Evolutionary conservation across 2,329 filamentous ascomycete species (phyloP).

Genomic region (Pyricularia pennisetigena): DNA sequence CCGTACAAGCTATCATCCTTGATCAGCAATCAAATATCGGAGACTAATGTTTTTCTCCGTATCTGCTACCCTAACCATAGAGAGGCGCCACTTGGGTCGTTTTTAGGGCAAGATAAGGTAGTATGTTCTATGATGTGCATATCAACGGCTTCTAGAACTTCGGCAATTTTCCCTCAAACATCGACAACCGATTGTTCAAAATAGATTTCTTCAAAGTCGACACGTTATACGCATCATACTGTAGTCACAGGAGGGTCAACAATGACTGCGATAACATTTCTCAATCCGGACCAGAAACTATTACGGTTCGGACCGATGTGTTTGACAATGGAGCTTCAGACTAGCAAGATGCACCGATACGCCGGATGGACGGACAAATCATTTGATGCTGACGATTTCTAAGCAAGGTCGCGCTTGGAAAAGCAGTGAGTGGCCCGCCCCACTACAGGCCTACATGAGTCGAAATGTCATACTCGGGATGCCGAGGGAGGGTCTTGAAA

Average conservation of each 20-base stretch:
- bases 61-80: too few species aligned
- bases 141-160: too few species aligned
- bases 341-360: not conserved
- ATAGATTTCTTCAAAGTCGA: not conserved
- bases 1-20: too few species aligned
- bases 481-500: not conserved
- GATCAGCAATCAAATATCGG: too few species aligned
- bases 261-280: not conserved
- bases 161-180: too few species aligned
- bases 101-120: too few species aligned
- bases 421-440: not conserved
- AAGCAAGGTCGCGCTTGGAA: conserved; percentile 5
- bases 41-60: too few species aligned
- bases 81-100: too few species aligned
- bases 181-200: too few species aligned
- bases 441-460: not conserved
- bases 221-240: not conserved
- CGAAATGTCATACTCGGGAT: not conserved
- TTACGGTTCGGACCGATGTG: not conserved
- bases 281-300: not conserved
- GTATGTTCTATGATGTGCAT: too few species aligned
- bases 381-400: conserved; percentile 3
- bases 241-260: not conserved
- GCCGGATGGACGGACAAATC: not conserved
- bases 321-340: not conserved